Evolutionary conservation across 306 rosid genomes (phyloP), one percentile per base, ranked within the genome.

Genomic region (Cyclanthera cordifolia): DNA sequence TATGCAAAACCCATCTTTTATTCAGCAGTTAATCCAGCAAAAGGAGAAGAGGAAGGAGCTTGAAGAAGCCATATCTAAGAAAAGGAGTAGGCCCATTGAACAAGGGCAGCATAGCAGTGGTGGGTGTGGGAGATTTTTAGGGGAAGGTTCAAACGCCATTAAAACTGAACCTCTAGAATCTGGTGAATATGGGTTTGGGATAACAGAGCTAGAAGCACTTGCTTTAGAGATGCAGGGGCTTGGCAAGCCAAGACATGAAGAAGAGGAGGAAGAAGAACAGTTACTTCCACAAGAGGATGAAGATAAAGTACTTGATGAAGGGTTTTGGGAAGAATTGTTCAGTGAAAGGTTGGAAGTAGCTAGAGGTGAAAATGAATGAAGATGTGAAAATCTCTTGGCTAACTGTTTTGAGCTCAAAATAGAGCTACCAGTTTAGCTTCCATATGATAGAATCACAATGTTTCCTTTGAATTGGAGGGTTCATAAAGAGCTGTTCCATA

Each of bases 141-240:
- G 46, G 30, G 66, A n/a, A 58, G 66, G 45, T 1, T 41, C 69
- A 41, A 60, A 19, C 15, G 0, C 19, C 2, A 61, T 85, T 0
- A 91, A 86, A 69, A 77, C 64, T 8, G 96, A 91, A 78, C 85
- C 83, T n/a, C 71, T 73, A 27, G 91, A 91, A 52, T 37, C 45
- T 57, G 74, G 77, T 19, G 82, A 79, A 21, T 58, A 41, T 48
- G 83, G 73, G 15, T 81, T 73, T 73, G 87, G 72, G 45, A 79
- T 80, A 50, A 82, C 97, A n/a, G 96, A 88, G 85, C 77, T 91
- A 37, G 97, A 88, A 58, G 85, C 75, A 71, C 84, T 88, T 45
- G 97, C 96, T 2, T 45, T 77, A 82, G 97, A 91, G 78, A 91
- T 91, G 77, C 95, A 83, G 67, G 95, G 91, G 28, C 77, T 81